Conservation (phyloP, 352 stramenopile species). For the Phytophthora sp. region DNA sequence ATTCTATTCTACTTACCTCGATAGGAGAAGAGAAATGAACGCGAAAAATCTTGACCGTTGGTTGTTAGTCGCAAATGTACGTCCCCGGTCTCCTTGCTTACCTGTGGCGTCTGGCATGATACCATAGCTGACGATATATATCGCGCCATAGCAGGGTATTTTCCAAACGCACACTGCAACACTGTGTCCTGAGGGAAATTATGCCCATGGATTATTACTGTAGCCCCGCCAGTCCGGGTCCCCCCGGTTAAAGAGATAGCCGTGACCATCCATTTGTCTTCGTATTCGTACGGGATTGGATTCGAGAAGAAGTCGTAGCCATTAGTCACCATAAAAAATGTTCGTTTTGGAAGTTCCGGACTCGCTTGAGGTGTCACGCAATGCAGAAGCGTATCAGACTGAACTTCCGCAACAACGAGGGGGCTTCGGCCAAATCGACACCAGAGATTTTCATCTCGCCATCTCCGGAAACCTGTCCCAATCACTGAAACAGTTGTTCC, state of each 20-base stretch:
- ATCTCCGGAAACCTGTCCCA: conserved; percentile 50
- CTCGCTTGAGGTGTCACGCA: conserved; percentile 45
- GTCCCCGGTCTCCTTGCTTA: background rate
- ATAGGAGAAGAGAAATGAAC: conserved; percentile 45
- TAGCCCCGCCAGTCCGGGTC: conserved; percentile 40
- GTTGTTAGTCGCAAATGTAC: conserved; percentile 58
- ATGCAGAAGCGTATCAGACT: conserved; percentile 44
- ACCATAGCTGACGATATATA: conserved; percentile 36
- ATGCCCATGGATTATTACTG: conserved; percentile 39
- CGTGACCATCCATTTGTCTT: conserved; percentile 39
- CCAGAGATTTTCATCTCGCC: conserved; percentile 28
- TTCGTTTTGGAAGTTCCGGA: conserved; percentile 24
- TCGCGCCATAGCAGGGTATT: conserved; percentile 6
- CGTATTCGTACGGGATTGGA: conserved; percentile 56
- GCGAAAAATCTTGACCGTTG: conserved; percentile 61
- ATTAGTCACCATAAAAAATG: conserved; percentile 68
- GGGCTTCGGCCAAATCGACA: conserved; percentile 64
- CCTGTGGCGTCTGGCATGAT: conserved; percentile 27
- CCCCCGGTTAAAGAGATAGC: conserved; percentile 32
- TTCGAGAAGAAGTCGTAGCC: conserved; percentile 64
- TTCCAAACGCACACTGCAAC: conserved; percentile 49
- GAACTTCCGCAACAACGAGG: conserved; percentile 32
- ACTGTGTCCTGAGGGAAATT: conserved; percentile 34
- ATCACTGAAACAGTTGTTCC: conserved; percentile 48
- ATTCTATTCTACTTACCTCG: conserved; percentile 50